Evolutionary conservation across 441 rosid genomes (phyloP).

Genomic region (Eutrema salsugineum): DNA sequence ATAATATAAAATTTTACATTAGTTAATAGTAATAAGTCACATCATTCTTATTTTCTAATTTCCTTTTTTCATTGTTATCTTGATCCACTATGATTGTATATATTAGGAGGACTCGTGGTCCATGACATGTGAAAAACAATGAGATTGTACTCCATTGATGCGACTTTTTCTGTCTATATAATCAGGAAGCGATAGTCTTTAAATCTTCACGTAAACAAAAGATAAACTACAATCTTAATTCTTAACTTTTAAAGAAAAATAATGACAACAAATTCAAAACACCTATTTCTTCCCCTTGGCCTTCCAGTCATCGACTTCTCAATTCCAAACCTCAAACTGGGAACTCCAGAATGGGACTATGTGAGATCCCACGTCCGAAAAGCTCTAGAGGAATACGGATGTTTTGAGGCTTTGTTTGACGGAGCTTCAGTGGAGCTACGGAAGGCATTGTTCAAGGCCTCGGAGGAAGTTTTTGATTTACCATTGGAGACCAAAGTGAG

Average conservation of each 20-base stretch:
- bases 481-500: slow-evolving; percentile 46
- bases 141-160: neutral
- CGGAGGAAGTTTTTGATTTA: slow-evolving; percentile 45
- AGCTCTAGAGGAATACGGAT: slow-evolving; percentile 52
- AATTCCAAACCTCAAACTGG: slow-evolving; percentile 23
- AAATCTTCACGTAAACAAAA: neutral
- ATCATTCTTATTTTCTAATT: neutral
- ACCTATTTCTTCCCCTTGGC: neutral
- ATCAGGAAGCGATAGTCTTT: neutral
- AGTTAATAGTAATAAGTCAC: neutral
- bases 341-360: slow-evolving; percentile 37
- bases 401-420: slow-evolving; percentile 54
- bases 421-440: slow-evolving; percentile 37
- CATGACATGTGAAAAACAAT: neutral
- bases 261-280: neutral
- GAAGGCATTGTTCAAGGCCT: slow-evolving; percentile 24
- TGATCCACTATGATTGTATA: neutral
- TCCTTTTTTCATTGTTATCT: neutral
- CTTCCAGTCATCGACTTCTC: slow-evolving; percentile 38
- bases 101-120: neutral
- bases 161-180: neutral
- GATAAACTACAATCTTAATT: neutral
- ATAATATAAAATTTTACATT: too few species aligned
- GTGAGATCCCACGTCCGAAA: slow-evolving; percentile 34
- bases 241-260: neutral